These are phyloP conservation scores for Ceratobasidium sp. DNA, from an alignment of 1,284 basidiomycete genomes.

Conservation along the genomic window DNA sequence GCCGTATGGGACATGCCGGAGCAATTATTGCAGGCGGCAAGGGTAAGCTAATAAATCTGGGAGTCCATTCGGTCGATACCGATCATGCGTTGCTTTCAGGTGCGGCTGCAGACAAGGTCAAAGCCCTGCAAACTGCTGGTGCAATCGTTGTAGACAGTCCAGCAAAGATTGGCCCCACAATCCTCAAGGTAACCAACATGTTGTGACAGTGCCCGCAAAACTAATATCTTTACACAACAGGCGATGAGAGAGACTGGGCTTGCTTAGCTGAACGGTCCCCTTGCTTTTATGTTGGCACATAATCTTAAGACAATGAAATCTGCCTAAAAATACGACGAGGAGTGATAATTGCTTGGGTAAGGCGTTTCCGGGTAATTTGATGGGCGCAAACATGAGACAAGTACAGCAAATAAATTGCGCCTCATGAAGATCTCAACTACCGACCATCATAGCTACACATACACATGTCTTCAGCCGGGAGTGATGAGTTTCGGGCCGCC, in stretches of 20 bases:
- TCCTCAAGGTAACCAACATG: constrained; percentile 78
- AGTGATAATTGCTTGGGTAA: not conserved
- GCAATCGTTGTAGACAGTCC: constrained; percentile 96
- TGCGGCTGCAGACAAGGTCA: constrained; percentile 95
- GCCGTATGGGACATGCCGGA: constrained; percentile 99
- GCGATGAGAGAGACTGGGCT: constrained; percentile 89
- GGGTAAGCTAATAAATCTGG: constrained; percentile 63
- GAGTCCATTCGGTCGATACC: not conserved
- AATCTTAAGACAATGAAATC: constrained; percentile 26
- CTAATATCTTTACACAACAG: constrained; percentile 58
- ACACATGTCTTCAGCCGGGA: constrained; percentile 26
- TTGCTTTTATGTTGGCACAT: constrained; percentile 12
- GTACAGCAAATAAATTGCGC: not conserved
- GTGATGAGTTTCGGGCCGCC: constrained; percentile 67
- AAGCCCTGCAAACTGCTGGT: constrained; percentile 93
- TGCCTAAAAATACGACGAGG: not conserved
- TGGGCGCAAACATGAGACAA: constrained; percentile 10
- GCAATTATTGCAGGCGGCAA: constrained; percentile 99
- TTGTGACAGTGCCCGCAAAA: not conserved
- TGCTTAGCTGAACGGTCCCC: constrained; percentile 63
- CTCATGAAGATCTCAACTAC: not conserved
- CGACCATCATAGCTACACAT: constrained; percentile 12
- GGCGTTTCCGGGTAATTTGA: not conserved
- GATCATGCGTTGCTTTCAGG: constrained; percentile 61
- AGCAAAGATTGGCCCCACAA: constrained; percentile 90